These are phyloP conservation scores for Clarireedia monteithiana DNA, from an alignment of 2,329 filamentous ascomycete species.

Conservation along the genomic window DNA sequence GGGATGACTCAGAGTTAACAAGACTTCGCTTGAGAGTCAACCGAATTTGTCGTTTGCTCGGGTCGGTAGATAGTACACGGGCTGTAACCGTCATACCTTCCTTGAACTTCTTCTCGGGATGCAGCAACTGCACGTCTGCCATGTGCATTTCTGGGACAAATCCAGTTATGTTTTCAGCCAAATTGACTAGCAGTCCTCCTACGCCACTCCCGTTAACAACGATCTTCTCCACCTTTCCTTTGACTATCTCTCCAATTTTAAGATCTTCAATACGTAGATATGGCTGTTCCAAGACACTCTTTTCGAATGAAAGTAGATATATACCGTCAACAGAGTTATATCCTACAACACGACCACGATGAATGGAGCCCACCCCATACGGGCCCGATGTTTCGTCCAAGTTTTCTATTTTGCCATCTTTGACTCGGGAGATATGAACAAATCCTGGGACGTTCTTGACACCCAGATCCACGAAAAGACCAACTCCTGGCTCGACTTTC, in stretches of 20 bases:
- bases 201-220: slow-evolving; percentile 72
- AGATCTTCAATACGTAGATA: slow-evolving; percentile 92
- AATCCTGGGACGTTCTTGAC: slow-evolving; percentile 68
- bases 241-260: slow-evolving; percentile 69
- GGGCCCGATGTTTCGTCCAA: slow-evolving; percentile 69
- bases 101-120: slow-evolving; percentile 94
- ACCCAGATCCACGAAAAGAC: slow-evolving; percentile 70
- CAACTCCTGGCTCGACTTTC: slow-evolving; percentile 71
- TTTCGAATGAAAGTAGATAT: slow-evolving; percentile 78
- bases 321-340: slow-evolving; percentile 84
- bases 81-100: slow-evolving; percentile 80
- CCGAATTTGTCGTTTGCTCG: slow-evolving; percentile 68
- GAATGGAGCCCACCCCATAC: slow-evolving; percentile 69
- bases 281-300: slow-evolving; percentile 73
- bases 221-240: slow-evolving; percentile 78
- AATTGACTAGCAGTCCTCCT: slow-evolving; percentile 70
- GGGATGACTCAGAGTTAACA: slow-evolving; percentile 77
- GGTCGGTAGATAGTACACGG: slow-evolving; percentile 73
- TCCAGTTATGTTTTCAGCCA: slow-evolving; percentile 83
- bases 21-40: slow-evolving; percentile 92
- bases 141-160: slow-evolving; percentile 83
- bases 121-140: slow-evolving; percentile 77
- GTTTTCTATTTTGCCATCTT: slow-evolving; percentile 81
- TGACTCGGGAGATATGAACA: slow-evolving; percentile 87
- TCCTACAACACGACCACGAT: slow-evolving; percentile 74